Base-by-base conservation (phyloP, 2,329 filamentous ascomycete species). In the Dactylellina cionopaga region DNA sequence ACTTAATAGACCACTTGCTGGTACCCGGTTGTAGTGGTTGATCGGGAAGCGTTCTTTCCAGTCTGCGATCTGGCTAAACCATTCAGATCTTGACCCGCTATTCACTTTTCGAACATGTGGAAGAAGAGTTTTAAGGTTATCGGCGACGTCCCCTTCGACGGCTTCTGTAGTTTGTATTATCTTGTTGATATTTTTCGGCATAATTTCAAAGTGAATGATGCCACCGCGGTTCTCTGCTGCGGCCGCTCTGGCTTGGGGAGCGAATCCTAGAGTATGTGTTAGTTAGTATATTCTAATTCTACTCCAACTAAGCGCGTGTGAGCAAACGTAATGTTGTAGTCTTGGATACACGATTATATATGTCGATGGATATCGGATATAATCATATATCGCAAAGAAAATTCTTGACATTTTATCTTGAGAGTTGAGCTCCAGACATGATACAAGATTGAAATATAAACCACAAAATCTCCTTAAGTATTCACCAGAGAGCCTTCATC, bases 181-280 rank as follows among this genome's bases (percentile, higher is more conserved):
- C 86, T 98, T 99, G 88, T 98, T 98, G 83, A 98, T 98, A 84
- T 99, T 98, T 89, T 99, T 99, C 77, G 95, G 94, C 90, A 98
- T 90, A 78, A 99, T 94, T 80, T 98, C 94, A 78, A 98, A 98
- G 82, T 99, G 94, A 13, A 98, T 87, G 78, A 99, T 98, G 78
- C 95, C 95, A 77, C 95, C 95, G 74, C 92, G 90, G 59, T 89
- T 89, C 83, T 96, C 91, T 9, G 86, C 84, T 2, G 92, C 94
- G 0, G 95, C 95, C 11, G 88, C 87, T 82, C 90, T 95, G 46
- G 95, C 95, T 56, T 87, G 87, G 2, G 95, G 95, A 0, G 93
- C 95, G 76, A 98, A 99, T 80, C 94, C 75, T 76, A 59, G 46
- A 33, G 15, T 17, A 47, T 43, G 2, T 1, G 9, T n/a, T n/a